Evolutionary conservation across 306 rosid genomes (phyloP), one percentile per base, ranked within the genome.

Genomic region (Alnus glutinosa): DNA sequence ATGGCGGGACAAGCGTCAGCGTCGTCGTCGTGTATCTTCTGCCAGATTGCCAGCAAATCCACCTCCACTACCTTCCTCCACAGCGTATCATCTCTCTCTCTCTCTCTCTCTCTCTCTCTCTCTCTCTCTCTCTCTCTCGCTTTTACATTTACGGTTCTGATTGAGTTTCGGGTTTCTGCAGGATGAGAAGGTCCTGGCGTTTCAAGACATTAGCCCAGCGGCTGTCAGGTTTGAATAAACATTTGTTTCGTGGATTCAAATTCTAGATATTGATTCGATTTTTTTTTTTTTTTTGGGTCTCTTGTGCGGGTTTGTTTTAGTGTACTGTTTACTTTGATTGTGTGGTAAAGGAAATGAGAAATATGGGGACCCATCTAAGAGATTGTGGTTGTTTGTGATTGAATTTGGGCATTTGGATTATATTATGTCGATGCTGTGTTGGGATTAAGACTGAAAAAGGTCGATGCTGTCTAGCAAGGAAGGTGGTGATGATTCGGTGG

Each of bases 181-280:
- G 95, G 95, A 90, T 61, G 85, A 88, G 69, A 87, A 76, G 78
- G 91, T 88, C 19, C 85, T 88, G 61, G 91, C 91, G 23, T 90
- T 90, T 73, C 87, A 58, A 72, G 94, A 90, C 72, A 85, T 85
- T 73, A 80, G 77, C 59, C 94, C 92, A 15, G 83, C 94, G 19
- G 95, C 95, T 85, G 75, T 82, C 83, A 88, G 94, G 94, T 88
- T 75, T 47, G 63, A 52, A 64, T 19, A 11, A 11, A 19, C 48
- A 30, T 32, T 46, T 3, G 18, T 36, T 50, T 63, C 58, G 34
- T 15, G 34, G 16, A 75, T 48, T 36, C 5, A 66, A 16, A 47
- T 37, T 59, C 23, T 0, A 9, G 12, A 59, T 23, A 23, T 59
- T 28, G 3, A 9, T 59, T 37, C 64, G 0, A 11, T 19, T 59